These are phyloP conservation scores for Cichorium intybus DNA, from an alignment of 140 eudicot genomes.

Conservation along the genomic window DNA sequence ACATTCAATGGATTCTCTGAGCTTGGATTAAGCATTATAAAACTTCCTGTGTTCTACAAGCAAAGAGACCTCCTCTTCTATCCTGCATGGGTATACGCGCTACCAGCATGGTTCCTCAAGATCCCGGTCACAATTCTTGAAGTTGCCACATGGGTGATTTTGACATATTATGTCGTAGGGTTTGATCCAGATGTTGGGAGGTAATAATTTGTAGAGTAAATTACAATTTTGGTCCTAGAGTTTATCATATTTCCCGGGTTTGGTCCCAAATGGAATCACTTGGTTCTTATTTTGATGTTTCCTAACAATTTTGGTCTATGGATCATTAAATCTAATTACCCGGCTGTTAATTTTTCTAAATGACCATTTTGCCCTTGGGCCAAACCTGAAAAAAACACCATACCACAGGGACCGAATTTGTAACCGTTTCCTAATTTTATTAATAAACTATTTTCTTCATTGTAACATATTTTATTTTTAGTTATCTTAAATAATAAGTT, in stretches of 20 bases:
- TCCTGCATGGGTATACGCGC: conserved; percentile 80
- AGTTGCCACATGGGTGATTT: conserved; percentile 55
- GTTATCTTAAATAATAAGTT: no score
- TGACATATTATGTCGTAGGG: conserved; percentile 72
- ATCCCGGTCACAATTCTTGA: conserved; percentile 67
- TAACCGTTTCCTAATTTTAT: neutral
- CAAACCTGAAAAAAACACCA: neutral
- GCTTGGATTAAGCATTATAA: conserved; percentile 62
- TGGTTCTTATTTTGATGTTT: no score
- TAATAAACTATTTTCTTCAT: neutral
- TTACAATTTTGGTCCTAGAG: neutral
- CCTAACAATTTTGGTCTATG: neutral
- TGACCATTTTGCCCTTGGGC: neutral
- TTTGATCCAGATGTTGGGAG: conserved; percentile 69
- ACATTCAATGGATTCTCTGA: conserved; percentile 86
- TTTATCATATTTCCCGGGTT: neutral
- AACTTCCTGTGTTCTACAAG: conserved; percentile 87
- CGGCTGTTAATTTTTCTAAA: no score
- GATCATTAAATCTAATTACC: neutral
- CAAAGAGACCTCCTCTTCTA: conserved; percentile 79
- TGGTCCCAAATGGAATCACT: neutral
- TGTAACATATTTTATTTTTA: no score
- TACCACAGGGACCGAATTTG: neutral
- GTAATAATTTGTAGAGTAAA: conserved; percentile 15
- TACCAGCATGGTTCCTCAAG: conserved; percentile 87